A percentile compares a stretch with the other conserved stretches of the same genome.
Conservation (phyloP, 2,329 filamentous ascomycete species). For the Podosphaera fusca region DNA sequence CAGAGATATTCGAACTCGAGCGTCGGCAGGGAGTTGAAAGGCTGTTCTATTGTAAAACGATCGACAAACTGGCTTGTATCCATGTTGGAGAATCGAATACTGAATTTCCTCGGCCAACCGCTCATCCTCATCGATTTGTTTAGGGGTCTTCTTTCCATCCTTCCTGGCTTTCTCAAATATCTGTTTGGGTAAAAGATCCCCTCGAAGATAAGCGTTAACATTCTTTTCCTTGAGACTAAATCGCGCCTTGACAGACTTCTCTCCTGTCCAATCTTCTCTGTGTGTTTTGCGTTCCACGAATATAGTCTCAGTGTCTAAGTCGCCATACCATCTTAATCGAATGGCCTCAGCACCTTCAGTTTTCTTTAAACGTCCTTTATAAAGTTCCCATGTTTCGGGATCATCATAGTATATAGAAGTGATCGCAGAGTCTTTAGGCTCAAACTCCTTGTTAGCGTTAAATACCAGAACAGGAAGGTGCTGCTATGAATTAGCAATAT, state of each 20-base stretch:
- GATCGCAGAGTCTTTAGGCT: conserved; percentile 73
- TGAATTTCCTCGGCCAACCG: conserved; percentile 79
- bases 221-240: conserved; percentile 95
- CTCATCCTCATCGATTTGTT: conserved; percentile 79
- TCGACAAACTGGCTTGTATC: conserved; percentile 70
- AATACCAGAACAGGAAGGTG: conserved; percentile 93
- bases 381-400: conserved; percentile 77
- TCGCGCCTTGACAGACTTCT: conserved; percentile 94
- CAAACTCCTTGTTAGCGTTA: conserved; percentile 92
- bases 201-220: conserved; percentile 71
- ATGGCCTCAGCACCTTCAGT: conserved; percentile 94
- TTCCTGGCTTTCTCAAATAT: conserved; percentile 94
- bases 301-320: conserved; percentile 84
- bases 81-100: conserved; percentile 72
- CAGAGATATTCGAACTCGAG: conserved; percentile 83
- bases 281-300: conserved; percentile 97
- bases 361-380: conserved; percentile 87
- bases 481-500: conserved; percentile 14
- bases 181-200: conserved; percentile 61
- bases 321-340: conserved; percentile 88
- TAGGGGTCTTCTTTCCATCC: conserved; percentile 80
- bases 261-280: conserved; percentile 95
- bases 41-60: conserved; percentile 97
- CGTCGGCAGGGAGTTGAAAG: conserved; percentile 91
- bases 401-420: conserved; percentile 99